phyloP scores from a whole-genome alignment of 148 eudicot genomes.

The Chenopodium formosanum region DNA sequence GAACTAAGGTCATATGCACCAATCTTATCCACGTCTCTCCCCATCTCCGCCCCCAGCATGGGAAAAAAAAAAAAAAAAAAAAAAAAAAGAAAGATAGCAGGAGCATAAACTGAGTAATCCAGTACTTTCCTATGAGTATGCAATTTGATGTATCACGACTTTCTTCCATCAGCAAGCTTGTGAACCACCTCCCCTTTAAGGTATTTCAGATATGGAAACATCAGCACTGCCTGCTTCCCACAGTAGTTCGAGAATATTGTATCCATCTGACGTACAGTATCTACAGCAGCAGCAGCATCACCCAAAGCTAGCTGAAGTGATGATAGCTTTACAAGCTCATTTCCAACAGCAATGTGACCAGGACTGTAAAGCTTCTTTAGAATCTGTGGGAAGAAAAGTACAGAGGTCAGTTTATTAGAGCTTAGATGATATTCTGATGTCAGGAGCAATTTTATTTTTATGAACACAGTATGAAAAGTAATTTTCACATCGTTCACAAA shows the following conservation, averaged over 20 bases:
- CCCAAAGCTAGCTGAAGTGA: constrained; percentile 61
- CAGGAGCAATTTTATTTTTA: background rate
- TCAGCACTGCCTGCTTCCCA: constrained; percentile 57
- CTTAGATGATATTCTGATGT: background rate
- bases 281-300: constrained; percentile 36
- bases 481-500: background rate
- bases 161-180: constrained; percentile 4
- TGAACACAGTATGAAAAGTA: background rate
- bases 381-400: constrained; percentile 45
- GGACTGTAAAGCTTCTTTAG: constrained; percentile 65
- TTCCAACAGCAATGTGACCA: constrained; percentile 69
- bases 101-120: background rate
- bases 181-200: constrained; percentile 37
- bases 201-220: constrained; percentile 54
- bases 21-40: too few species aligned
- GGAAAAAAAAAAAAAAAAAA: too few species aligned
- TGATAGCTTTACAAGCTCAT: constrained; percentile 78
- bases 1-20: too few species aligned
- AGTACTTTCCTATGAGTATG: background rate
- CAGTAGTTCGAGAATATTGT: constrained; percentile 59
- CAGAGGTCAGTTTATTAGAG: background rate
- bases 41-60: too few species aligned
- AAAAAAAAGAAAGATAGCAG: too few species aligned
- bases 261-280: constrained; percentile 35
- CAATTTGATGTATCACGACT: background rate